phyloP scores from a whole-genome alignment of 495 filamentous ascomycete species.

The Xylaria sp. region DNA sequence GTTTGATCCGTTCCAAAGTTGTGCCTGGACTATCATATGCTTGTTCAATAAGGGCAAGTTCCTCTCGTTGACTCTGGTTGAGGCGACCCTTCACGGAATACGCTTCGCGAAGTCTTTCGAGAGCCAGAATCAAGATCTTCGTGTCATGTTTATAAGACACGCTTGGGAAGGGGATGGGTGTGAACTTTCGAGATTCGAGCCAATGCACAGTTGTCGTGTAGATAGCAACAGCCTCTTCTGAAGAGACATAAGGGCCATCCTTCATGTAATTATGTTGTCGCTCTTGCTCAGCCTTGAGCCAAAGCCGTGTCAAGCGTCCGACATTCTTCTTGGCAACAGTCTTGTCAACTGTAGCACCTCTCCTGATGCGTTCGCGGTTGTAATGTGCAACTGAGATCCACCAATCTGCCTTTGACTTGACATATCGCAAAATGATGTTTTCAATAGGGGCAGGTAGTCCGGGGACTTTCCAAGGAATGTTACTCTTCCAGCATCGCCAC shows the following conservation, averaged over 20 bases:
- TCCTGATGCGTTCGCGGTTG: constrained; percentile 93
- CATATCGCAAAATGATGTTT: constrained; percentile 97
- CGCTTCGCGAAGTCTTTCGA: constrained; percentile 92
- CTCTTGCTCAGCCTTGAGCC: constrained; percentile 99
- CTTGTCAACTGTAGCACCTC: constrained; percentile 97
- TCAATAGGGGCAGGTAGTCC: constrained; percentile 96
- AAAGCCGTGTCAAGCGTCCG: constrained; percentile 90
- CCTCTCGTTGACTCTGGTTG: constrained; percentile 97
- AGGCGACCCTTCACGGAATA: constrained; percentile 98
- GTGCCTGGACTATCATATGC: constrained; percentile 98
- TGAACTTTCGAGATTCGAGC: constrained; percentile 98
- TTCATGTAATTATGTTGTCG: constrained; percentile 99
- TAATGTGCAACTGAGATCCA: constrained; percentile 99
- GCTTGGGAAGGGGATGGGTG: constrained; percentile 97
- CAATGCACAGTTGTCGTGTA: constrained; percentile 99
- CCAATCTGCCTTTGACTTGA: constrained; percentile 99
- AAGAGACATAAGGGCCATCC: constrained; percentile 97
- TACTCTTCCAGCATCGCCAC: constrained; percentile 99
- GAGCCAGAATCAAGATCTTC: constrained; percentile 95
- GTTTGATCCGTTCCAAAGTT: constrained; percentile 95
- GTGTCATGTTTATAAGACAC: constrained; percentile 99
- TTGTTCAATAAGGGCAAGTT: constrained; percentile 96
- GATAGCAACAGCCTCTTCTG: constrained; percentile 97
- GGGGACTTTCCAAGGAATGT: constrained; percentile 99
- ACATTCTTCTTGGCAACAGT: constrained; percentile 99